These are phyloP conservation scores for Glycine tomentella DNA, from an alignment of 306 rosid genomes.

Conservation along the genomic window DNA sequence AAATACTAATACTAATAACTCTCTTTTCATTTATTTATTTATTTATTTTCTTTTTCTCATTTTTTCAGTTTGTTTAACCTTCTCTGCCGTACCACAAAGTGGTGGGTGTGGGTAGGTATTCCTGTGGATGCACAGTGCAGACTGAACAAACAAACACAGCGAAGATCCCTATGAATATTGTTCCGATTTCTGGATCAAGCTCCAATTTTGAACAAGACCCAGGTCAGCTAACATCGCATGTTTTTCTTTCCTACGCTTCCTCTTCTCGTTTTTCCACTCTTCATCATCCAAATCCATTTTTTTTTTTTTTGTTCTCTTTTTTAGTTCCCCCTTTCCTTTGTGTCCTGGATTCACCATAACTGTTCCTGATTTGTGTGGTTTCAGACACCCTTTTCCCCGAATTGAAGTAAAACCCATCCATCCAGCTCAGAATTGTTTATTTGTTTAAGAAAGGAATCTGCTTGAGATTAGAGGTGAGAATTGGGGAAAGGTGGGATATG, in stretches of 20 bases:
- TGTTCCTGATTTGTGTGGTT: constrained; percentile 38
- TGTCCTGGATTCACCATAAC: neutral
- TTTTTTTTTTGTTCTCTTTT: neutral
- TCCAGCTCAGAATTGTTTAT: constrained; percentile 4
- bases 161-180: constrained; percentile 52
- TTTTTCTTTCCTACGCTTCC: neutral
- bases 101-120: constrained; percentile 53
- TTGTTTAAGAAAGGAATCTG: constrained; percentile 39
- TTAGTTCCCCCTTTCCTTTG: neutral
- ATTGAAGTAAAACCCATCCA: constrained; percentile 1
- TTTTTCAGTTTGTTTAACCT: constrained; percentile 5
- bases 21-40: too few relatives aligned
- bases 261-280: neutral
- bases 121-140: constrained; percentile 50
- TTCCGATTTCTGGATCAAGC: constrained; percentile 35
- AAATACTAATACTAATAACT: neutral
- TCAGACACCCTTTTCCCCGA: constrained; percentile 45
- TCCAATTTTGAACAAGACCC: constrained; percentile 34
- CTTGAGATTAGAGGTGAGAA: constrained; percentile 19
- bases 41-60: neutral
- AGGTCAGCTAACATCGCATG: neutral
- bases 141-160: constrained; percentile 38
- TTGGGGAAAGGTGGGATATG: constrained; percentile 45
- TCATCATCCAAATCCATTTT: constrained; percentile 7
- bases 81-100: constrained; percentile 42